Evolutionary conservation across 257 asterid species (phyloP), one percentile per base, ranked within the genome.

Genomic region (Gentiana straminea): DNA sequence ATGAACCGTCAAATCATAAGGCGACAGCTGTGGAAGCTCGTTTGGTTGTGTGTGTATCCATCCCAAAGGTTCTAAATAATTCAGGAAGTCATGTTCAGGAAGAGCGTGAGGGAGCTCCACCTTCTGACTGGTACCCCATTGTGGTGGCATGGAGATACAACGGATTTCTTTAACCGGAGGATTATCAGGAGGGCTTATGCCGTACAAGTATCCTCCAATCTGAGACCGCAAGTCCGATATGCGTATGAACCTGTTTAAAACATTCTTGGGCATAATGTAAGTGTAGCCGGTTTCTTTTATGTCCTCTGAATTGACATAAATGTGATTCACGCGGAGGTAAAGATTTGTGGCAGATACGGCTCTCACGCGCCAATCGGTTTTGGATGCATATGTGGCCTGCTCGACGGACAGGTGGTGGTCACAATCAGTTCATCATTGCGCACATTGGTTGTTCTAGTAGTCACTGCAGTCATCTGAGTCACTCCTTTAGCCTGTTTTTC

Each of bases 11-110:
- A 89, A 81, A 70, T 89, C 97, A 94, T 86, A 52, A 54, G 95
- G 94, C 7, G 97, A 81, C 52, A 89, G 77, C 75, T 89, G 97
- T 50, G 97, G 97, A 50, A 81, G 95, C 75, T 89, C 97, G 49
- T 86, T 89, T 8, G 97, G 94, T 70, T 89, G 97, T 24, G 97
- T 86, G 63, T 89, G 97, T 93, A 89, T 82, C 97, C 97, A 89
- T 72, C 97, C 95, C 60, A 89, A 64, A 12, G 97, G 97, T 84
- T 89, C 97, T 77, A 89, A 67, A 65, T 89, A 95, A 13, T 68
- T 82, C 41, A 89, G 66, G 74, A 86, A 89, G 60, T 89, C 95
- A 2, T 89, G 97, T 53, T 82, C 92, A 0, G 96, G 97, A 62
- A 89, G 89, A 48, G 88, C 75, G 0, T 90, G 86, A 3, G 97